Conservation (phyloP, 495 filamentous ascomycete genomes). For the Wilcoxina mikolae region DNA sequence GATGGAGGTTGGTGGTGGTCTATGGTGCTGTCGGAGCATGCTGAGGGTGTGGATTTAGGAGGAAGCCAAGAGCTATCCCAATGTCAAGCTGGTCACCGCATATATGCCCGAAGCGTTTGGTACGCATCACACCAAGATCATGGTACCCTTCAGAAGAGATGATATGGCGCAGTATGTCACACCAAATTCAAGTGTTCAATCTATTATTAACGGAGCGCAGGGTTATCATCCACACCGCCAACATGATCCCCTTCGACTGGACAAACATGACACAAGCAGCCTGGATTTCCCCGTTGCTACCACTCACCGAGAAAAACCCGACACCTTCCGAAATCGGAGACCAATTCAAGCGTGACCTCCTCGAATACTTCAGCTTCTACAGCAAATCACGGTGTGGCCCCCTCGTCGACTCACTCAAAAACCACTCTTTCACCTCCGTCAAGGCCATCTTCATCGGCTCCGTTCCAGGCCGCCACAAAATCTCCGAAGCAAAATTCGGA, state of each 20-base stretch:
- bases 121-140: constrained; percentile 81
- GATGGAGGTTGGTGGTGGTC: constrained; percentile 41
- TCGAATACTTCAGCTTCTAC: constrained; percentile 60
- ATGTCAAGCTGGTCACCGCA: constrained; percentile 56
- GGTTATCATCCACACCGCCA: constrained; percentile 75
- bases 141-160: constrained; percentile 65
- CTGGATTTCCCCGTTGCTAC: constrained; percentile 66
- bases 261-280: constrained; percentile 71
- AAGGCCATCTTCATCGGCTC: constrained; percentile 63
- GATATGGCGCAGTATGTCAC: constrained; percentile 48
- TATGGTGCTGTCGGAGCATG: not conserved
- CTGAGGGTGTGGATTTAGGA: constrained; percentile 4
- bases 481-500: constrained; percentile 36
- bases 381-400: constrained; percentile 39
- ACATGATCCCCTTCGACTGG: constrained; percentile 80
- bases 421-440: constrained; percentile 56
- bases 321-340: constrained; percentile 42
- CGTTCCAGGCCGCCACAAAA: constrained; percentile 50
- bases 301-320: constrained; percentile 25
- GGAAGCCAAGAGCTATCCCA: constrained; percentile 47
- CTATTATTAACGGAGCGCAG: constrained; percentile 20
- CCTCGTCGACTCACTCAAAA: constrained; percentile 41
- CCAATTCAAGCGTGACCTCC: constrained; percentile 60
- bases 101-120: constrained; percentile 78
- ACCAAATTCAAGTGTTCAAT: not conserved